Conservation (phyloP, 1,284 basidiomycete species). For the Trichosporon sp. region DNA sequence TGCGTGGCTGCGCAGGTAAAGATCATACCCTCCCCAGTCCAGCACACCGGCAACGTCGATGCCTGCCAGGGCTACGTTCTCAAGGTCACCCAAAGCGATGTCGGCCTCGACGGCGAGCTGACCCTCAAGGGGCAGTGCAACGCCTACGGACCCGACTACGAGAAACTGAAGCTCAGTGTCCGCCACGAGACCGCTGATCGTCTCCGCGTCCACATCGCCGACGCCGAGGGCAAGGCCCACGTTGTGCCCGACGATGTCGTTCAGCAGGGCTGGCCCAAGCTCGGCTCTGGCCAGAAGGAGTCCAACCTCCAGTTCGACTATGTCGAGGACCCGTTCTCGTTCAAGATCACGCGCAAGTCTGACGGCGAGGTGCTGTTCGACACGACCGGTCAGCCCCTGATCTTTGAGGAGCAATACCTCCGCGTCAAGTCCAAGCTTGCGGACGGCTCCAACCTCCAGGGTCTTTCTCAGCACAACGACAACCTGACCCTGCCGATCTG, state of each 20-base stretch:
- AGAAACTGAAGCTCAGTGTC: constrained; percentile 63
- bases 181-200: constrained; percentile 41
- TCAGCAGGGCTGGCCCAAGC: constrained; percentile 62
- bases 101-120: constrained; percentile 36
- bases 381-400: constrained; percentile 64
- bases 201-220: constrained; percentile 72
- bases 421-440: constrained; percentile 59
- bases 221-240: constrained; percentile 63
- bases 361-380: constrained; percentile 69
- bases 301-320: constrained; percentile 65
- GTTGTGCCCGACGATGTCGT: constrained; percentile 67
- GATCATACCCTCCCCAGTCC: constrained; percentile 35
- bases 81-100: constrained; percentile 23
- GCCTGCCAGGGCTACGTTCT: constrained; percentile 42
- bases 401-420: constrained; percentile 81
- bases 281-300: constrained; percentile 44
- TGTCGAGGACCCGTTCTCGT: constrained; percentile 67
- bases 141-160: constrained; percentile 71
- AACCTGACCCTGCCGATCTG: constrained; percentile 59
- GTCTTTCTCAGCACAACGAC: constrained; percentile 64
- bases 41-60: constrained; percentile 38
- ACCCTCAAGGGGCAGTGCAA: constrained; percentile 61
- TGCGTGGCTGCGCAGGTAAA: constrained; percentile 16
- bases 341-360: constrained; percentile 68
- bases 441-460: constrained; percentile 69